phyloP scores from a whole-genome alignment of 805 yeast species.

The Ogataea minuta region DNA sequence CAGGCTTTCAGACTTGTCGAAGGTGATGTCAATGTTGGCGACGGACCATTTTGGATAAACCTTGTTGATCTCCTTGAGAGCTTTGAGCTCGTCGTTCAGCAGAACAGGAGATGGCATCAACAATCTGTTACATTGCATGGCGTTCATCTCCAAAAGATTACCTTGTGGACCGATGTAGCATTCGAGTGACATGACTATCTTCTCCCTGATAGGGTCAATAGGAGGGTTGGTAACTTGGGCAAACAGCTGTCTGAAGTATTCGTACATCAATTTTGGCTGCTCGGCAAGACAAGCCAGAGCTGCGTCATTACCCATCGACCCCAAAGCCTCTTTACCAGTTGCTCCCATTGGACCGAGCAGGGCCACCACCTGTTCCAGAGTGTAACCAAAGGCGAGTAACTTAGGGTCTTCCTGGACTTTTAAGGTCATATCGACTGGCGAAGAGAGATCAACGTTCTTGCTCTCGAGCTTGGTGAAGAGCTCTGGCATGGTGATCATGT shows the following conservation, averaged over 20 bases:
- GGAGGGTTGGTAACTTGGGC: slow-evolving; percentile 99
- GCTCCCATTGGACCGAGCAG: slow-evolving; percentile 91
- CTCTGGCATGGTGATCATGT: slow-evolving; percentile 81
- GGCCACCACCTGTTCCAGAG: slow-evolving; percentile 86
- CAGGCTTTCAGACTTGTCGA: slow-evolving; percentile 76
- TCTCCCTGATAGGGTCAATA: slow-evolving; percentile 96
- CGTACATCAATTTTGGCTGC: slow-evolving; percentile 87
- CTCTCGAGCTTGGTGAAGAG: slow-evolving; percentile 56
- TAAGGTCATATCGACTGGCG: slow-evolving; percentile 31
- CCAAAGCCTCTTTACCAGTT: slow-evolving; percentile 90
- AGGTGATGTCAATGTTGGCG: slow-evolving; percentile 83
- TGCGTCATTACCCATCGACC: slow-evolving; percentile 98
- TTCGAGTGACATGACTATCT: slow-evolving; percentile 94
- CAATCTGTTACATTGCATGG: slow-evolving; percentile 88
- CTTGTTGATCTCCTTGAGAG: slow-evolving; percentile 66
- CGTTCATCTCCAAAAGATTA: slow-evolving; percentile 86
- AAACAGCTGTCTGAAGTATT: slow-evolving; percentile 91
- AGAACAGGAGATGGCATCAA: slow-evolving; percentile 80
- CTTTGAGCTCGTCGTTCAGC: slow-evolving; percentile 67
- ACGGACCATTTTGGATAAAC: slow-evolving; percentile 88
- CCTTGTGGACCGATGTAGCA: slow-evolving; percentile 99
- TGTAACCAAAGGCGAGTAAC: slow-evolving; percentile 83
- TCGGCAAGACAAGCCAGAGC: slow-evolving; percentile 93
- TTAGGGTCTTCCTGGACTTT: slow-evolving; percentile 80
- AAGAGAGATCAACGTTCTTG: slow-evolving; percentile 33